Percentiles rank a stretch among this genome's conserved stretches.
Conservation (phyloP, 176 grass and related monocot species). For the Eleusine coracana region DNA sequence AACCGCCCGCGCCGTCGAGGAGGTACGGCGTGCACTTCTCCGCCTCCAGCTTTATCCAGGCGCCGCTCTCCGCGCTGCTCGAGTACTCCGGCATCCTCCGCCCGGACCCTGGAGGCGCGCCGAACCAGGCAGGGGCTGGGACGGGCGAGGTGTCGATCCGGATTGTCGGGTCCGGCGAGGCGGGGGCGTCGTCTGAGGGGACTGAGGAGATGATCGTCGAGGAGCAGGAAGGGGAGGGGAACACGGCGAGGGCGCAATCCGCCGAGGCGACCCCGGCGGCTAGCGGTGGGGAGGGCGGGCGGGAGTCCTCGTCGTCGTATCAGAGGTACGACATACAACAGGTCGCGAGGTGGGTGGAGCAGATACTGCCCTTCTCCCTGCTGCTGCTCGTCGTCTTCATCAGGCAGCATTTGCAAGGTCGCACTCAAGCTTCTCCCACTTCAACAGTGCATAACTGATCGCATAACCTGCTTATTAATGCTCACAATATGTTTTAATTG, state of each 20-base stretch:
- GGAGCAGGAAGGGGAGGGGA: conserved; percentile 33
- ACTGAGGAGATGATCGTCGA: conserved; percentile 35
- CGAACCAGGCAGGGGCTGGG: conserved; percentile 21
- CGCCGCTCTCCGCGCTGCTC: conserved; percentile 78
- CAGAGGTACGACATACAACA: conserved; percentile 99
- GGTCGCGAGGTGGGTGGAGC: conserved; percentile 94
- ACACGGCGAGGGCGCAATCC: background rate
- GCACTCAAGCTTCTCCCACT: background rate
- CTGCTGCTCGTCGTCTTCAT: conserved; percentile 97
- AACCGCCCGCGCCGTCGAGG: conserved; percentile 50
- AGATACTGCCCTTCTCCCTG: conserved; percentile 96
- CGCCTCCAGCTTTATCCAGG: conserved; percentile 87
- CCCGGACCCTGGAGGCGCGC: conserved; percentile 30
- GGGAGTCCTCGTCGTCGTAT: conserved; percentile 54
- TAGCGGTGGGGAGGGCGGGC: conserved; percentile 24
- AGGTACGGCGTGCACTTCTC: conserved; percentile 87
- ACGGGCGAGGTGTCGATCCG: conserved; percentile 85
- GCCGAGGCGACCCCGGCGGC: background rate
- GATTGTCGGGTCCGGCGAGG: conserved; percentile 72
- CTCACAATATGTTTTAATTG: background rate
- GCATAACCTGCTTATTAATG: background rate
- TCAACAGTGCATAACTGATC: background rate
- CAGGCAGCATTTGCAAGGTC: conserved; percentile 96
- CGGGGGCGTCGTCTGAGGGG: conserved; percentile 45
- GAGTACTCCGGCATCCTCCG: conserved; percentile 94